Evolutionary conservation across 2,329 filamentous ascomycete genomes (phyloP).

Genomic region (Biscogniauxia sp.): DNA sequence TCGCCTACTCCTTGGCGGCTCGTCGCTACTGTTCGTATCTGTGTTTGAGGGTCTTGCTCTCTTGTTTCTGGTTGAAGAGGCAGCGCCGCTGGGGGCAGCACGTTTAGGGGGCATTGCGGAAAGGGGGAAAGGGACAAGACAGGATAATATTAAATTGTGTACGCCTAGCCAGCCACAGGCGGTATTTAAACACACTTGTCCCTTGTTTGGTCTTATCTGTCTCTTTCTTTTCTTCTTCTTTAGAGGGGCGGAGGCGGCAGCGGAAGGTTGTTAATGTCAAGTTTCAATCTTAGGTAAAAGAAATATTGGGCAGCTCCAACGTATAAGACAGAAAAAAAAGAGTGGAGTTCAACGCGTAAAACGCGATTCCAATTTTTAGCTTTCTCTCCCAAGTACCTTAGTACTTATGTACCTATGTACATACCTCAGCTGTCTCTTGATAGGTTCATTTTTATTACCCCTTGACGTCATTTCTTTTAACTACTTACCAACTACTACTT

Average conservation of each 20-base stretch:
- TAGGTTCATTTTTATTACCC: too few relatives aligned
- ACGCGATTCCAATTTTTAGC: neutral
- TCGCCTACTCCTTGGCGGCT: slow-evolving; percentile 24
- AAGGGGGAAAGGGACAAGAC: neutral
- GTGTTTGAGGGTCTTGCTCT: slow-evolving; percentile 19
- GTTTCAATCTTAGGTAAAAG: too few relatives aligned
- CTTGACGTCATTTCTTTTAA: too few relatives aligned
- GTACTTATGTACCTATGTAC: too few relatives aligned
- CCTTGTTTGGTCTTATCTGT: too few relatives aligned
- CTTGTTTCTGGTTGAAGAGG: slow-evolving; percentile 20
- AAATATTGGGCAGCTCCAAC: neutral
- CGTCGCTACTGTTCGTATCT: neutral
- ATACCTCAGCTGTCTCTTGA: too few relatives aligned
- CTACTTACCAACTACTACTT: too few relatives aligned
- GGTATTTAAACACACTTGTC: neutral
- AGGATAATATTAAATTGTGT: neutral
- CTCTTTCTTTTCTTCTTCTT: too few relatives aligned
- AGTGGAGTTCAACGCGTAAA: neutral
- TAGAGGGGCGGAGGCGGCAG: too few relatives aligned
- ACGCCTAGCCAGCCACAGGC: neutral
- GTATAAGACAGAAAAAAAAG: neutral
- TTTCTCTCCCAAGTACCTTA: too few relatives aligned
- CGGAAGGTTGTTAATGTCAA: too few relatives aligned
- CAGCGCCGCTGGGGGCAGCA: slow-evolving; percentile 10
- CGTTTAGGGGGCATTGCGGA: slow-evolving; percentile 25